Conservation (phyloP, 257 asterid genomes). For the Avicennia marina region DNA sequence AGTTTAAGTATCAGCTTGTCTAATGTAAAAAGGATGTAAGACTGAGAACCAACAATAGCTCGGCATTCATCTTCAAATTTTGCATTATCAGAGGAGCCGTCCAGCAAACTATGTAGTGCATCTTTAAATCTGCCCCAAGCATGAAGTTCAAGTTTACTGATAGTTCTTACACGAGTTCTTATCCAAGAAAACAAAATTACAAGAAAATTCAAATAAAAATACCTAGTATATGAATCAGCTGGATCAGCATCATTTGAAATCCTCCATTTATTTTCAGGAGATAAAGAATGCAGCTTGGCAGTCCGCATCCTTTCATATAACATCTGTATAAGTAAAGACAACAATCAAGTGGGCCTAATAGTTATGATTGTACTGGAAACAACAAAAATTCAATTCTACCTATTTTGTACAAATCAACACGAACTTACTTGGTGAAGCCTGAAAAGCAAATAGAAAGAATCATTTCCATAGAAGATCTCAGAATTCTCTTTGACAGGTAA, state of each 20-base stretch:
- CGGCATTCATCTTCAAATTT: conserved; percentile 98
- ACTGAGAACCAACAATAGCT: conserved; percentile 83
- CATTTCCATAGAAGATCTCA: conserved; percentile 60
- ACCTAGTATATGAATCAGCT: conserved; percentile 75
- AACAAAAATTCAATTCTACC: no score
- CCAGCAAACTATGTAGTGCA: conserved; percentile 68
- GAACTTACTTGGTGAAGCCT: conserved; percentile 64
- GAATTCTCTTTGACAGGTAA: conserved; percentile 33
- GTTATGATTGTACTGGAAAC: no score
- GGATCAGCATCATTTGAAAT: conserved; percentile 40
- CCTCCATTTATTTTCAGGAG: conserved; percentile 78
- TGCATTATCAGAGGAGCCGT: conserved; percentile 78
- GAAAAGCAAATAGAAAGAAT: conserved; percentile 65
- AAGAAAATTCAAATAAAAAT: conserved; percentile 20
- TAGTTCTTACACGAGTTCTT: conserved; percentile 15
- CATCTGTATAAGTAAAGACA: conserved; percentile 44
- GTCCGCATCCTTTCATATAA: conserved; percentile 76
- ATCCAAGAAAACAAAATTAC: background rate
- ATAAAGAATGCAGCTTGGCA: conserved; percentile 68
- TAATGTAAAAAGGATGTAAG: conserved; percentile 78
- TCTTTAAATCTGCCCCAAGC: conserved; percentile 64
- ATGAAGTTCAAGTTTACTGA: conserved; percentile 22
- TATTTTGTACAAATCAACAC: no score
- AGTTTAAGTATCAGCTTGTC: conserved; percentile 92
- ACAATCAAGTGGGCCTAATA: background rate